A percentile compares a stretch with the other conserved stretches of the same genome.
Conservation (phyloP, 2,329 filamentous ascomycete genomes). For the Fusarium sp. region DNA sequence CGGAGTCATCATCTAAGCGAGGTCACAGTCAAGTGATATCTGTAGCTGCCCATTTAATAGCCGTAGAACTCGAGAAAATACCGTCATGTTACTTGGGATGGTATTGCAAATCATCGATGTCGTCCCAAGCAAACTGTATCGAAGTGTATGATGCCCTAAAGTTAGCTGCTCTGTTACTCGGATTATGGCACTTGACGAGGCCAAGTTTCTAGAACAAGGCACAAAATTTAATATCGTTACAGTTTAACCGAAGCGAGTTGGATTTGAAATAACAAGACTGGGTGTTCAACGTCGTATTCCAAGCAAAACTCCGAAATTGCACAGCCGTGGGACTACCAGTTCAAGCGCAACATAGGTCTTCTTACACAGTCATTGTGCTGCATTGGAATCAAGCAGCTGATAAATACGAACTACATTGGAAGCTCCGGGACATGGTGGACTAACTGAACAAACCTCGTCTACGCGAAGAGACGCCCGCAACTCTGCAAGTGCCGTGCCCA, state of each 20-base stretch:
- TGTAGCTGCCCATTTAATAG: too few relatives aligned
- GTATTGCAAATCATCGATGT: background rate
- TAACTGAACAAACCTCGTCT: background rate
- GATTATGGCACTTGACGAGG: background rate
- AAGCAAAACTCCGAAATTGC: conserved; percentile 14
- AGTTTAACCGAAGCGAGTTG: background rate
- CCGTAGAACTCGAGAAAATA: too few relatives aligned
- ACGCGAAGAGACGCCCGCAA: background rate
- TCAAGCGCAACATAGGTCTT: background rate
- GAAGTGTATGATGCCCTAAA: background rate
- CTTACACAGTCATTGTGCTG: background rate
- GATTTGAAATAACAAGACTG: background rate
- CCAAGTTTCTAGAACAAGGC: conserved; percentile 5
- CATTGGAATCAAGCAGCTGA: background rate
- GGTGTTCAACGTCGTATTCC: background rate
- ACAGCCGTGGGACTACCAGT: background rate
- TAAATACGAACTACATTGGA: background rate
- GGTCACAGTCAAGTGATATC: too few relatives aligned
- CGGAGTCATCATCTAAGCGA: too few relatives aligned
- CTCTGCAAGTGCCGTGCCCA: background rate
- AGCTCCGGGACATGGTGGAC: background rate
- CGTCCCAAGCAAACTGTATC: background rate
- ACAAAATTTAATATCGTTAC: background rate
- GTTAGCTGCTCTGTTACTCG: background rate
- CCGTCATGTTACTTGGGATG: background rate